A percentile compares a stretch with the other conserved stretches of the same genome.
phyloP scores from a whole-genome alignment of 2,329 filamentous ascomycete species.

The Cytospora leucostoma region DNA sequence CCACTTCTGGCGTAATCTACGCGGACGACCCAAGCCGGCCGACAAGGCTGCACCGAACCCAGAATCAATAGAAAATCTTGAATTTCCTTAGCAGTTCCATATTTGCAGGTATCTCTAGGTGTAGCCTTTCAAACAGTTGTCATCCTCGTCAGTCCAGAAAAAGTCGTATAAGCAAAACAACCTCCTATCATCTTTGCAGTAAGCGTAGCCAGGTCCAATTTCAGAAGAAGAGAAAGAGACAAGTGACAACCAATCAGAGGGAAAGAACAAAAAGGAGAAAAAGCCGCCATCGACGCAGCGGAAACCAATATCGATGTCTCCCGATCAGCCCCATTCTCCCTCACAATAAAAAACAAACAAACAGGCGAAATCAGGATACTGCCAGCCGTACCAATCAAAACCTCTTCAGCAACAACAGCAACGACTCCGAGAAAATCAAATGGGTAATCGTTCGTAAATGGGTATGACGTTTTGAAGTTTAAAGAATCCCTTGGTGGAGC shows the following conservation, averaged over 20 bases:
- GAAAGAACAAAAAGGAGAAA: not conserved
- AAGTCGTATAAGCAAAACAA: not conserved
- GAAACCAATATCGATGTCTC: constrained; percentile 5
- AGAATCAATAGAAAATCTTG: constrained; percentile 9
- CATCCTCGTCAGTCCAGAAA: constrained; percentile 1
- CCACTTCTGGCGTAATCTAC: too few species aligned
- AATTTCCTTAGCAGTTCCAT: constrained; percentile 20
- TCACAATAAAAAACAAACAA: not conserved
- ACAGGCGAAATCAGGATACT: constrained; percentile 4
- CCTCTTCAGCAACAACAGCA: constrained; percentile 10
- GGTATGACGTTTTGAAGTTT: constrained; percentile 19
- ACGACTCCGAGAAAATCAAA: constrained; percentile 23
- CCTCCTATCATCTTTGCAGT: constrained; percentile 2
- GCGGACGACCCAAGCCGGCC: not conserved
- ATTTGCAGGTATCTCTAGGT: constrained; percentile 27
- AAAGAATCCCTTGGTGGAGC: constrained; percentile 4
- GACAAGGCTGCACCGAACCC: not conserved
- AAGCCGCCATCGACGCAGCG: not conserved
- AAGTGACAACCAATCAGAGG: constrained; percentile 4
- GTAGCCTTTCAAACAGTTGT: constrained; percentile 19
- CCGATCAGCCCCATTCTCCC: constrained; percentile 11
- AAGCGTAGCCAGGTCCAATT: constrained; percentile 9
- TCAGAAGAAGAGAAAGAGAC: constrained; percentile 13
- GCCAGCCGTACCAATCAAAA: constrained; percentile 10
- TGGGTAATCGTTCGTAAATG: constrained; percentile 25